Conservation (phyloP, 305 asterid species). For the Striga hermonthica region DNA sequence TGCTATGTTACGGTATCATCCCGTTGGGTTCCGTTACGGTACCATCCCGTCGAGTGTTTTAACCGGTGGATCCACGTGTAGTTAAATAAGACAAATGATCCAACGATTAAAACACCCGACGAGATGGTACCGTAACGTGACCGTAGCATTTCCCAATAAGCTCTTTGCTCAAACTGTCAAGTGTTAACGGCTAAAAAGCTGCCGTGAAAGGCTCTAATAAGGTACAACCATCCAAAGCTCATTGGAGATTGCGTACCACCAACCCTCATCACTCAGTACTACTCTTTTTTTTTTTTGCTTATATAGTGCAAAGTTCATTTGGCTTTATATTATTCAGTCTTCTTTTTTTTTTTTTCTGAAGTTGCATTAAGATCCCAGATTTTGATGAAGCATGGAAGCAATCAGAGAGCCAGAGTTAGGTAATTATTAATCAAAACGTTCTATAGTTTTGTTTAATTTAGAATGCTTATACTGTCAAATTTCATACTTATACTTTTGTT, state of each 20-base stretch:
- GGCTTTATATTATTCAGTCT: background rate
- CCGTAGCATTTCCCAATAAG: no score
- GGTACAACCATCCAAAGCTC: conserved; percentile 24
- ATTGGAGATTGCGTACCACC: conserved; percentile 5
- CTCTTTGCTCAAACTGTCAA: conserved; percentile 16
- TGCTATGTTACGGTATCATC: no score
- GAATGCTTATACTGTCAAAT: no score
- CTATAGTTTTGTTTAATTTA: no score
- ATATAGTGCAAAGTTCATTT: background rate
- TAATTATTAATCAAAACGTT: background rate
- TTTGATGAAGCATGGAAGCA: conserved; percentile 29
- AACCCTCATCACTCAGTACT: conserved; percentile 1
- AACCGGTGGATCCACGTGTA: no score
- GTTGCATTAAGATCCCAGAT: background rate
- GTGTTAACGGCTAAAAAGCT: background rate
- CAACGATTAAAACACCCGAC: no score
- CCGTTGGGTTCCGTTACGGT: no score
- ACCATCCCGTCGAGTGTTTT: no score
- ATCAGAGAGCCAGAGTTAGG: conserved; percentile 28
- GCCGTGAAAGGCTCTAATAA: conserved; percentile 14
- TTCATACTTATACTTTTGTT: no score
- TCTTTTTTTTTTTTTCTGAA: background rate
- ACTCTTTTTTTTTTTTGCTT: background rate
- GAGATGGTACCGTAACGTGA: no score
- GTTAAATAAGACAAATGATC: no score